Evolutionary conservation across 2,329 filamentous ascomycete genomes (phyloP), one percentile per base, ranked within the genome.

Genomic region (Cercospora brassicicola): DNA sequence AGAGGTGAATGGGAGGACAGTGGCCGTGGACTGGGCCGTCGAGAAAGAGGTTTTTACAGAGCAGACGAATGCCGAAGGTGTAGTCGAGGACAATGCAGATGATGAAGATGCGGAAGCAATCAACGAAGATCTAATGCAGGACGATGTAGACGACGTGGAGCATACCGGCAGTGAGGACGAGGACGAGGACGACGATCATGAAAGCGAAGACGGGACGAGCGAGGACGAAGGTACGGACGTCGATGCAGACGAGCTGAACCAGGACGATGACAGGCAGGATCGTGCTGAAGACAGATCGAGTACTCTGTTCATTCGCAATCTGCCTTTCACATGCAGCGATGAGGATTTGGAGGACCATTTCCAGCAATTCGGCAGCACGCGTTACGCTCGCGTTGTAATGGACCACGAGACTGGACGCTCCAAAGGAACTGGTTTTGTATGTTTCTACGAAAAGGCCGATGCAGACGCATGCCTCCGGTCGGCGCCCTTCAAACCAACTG

Each of bases 21-120:
- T 99, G 69, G 95, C 94, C 30, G 95, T 99, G 6, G 95, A 99
- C 81, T 99, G 93, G 92, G 94, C 96, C 33, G 93, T 98, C 3
- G 93, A 97, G 69, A 97, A 96, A 82, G 86, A 90, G 51, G 89
- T 90, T 6, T 99, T 73, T 45, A 63, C 74, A 93, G 93, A 87
- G 20, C 62, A 66, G 15, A 59, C 45, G 1, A 67, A 70, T 15
- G 68, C 69, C 9, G 62, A 65, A 26, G 66, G 69, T 6, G 82
- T 77, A 66, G 78, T 77, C 64, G 75, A 69, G 7, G 72, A 73
- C 6, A 74, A 79, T 4, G 77, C 78, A 26, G 75, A 78, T 33
- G 77, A 67, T 6, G 72, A 71, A 8, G 75, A 79, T 4, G 76
- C 78, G 30, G 75, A 79, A 39, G 76, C 80, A 4, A 76, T 74